Evolutionary conservation across 2,329 filamentous ascomycete genomes (phyloP), one percentile per base, ranked within the genome.

Genomic region (Diplocarpon rosae): DNA sequence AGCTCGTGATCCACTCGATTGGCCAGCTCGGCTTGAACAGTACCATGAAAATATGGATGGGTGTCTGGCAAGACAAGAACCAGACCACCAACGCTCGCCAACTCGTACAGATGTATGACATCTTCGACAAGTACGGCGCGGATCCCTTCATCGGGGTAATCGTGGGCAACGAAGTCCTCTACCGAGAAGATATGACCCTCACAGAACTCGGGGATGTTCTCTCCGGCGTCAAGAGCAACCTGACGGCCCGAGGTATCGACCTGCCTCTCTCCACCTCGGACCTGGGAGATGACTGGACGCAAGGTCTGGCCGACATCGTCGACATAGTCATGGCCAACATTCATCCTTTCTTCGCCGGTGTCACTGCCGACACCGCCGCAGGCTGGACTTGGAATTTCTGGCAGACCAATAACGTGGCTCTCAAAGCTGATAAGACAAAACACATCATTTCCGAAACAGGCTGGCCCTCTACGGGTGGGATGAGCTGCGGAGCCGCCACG

Each of bases 281-380:
- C 61, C 72, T 96, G 0, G 90, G 90, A 20, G 82, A 92, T 57
- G 83, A 90, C 57, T 96, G 90, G 90, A 82, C 78, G 2, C 59
- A 71, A 0, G 69, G 71, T 1, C 75, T 96, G 14, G 84, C 83
- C 0, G 56, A 66, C 3, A 71, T 78, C 41, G 84, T 86, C 34
- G 89, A 96, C 63, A 80, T 85, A 57, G 80, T 96, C 64, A 95
- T 96, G 89, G 83, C 86, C 55, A 96, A 96, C 61, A 85, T 96
- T 43, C 92, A 96, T 61, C 90, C 92, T 0, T 95, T 96, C 72
- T 96, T 96, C 60, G 84, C 81, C 0, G 90, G 90, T 37, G 78
- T 86, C 11, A 68, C 73, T 0, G 81, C 79, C 2, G 68, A 75
- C 2, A 62, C 73, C 1, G 86, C 87, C 0, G 81, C 88, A 0